phyloP scores from a whole-genome alignment of 176 grass and related monocot species.

The Luzula sylvatica region DNA sequence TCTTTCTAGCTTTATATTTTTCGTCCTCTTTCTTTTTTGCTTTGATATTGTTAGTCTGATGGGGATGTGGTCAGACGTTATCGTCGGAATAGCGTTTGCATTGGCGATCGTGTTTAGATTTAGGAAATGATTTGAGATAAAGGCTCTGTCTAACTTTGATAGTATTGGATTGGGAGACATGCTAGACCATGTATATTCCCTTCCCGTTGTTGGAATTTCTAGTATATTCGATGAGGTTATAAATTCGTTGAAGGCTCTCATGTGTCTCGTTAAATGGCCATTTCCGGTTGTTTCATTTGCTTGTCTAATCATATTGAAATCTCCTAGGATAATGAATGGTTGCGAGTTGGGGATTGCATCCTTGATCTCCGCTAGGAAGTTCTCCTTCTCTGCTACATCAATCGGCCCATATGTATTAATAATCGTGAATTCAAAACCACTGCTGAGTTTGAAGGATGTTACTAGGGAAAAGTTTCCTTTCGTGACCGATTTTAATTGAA shows the following conservation, averaged over 20 bases:
- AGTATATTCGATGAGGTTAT: neutral
- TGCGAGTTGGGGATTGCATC: no score
- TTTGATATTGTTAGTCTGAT: no score
- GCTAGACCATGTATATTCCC: neutral
- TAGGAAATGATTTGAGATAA: neutral
- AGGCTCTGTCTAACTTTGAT: neutral
- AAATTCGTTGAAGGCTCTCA: neutral
- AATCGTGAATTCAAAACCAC: neutral
- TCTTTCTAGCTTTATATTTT: neutral
- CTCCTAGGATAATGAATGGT: no score
- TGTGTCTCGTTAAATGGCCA: neutral
- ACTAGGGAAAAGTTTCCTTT: no score
- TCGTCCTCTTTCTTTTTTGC: no score
- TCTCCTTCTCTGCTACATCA: neutral
- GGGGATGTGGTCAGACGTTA: no score
- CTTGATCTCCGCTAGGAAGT: neutral
- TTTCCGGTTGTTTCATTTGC: neutral
- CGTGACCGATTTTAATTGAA: no score
- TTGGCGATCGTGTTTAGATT: neutral
- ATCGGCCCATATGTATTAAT: neutral
- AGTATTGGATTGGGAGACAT: neutral
- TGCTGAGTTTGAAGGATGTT: neutral
- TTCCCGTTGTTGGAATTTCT: neutral
- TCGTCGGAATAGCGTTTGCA: no score
- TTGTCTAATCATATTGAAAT: no score